phyloP scores from a whole-genome alignment of 495 filamentous ascomycete species.

The Lasiosphaeria ovina region DNA sequence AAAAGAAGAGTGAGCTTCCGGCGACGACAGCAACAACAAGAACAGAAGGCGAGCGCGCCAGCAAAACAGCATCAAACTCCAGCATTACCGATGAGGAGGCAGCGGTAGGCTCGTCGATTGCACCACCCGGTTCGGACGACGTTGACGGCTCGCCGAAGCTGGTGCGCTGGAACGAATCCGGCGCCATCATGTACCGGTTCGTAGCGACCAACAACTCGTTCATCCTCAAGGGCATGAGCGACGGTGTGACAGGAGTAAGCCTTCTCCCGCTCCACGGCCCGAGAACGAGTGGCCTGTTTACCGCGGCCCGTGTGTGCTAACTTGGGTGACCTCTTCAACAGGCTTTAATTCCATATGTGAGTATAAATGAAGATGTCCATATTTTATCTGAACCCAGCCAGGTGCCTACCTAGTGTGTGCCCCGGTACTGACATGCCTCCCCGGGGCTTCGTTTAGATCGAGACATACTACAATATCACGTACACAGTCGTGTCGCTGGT shows the following conservation, averaged over 20 bases:
- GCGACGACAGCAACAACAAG: too few species aligned
- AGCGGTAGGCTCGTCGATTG: background rate
- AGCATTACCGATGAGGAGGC: background rate
- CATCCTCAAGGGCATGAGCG: constrained; percentile 76
- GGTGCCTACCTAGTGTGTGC: background rate
- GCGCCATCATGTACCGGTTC: constrained; percentile 62
- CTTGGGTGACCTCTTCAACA: background rate
- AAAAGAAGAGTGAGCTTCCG: too few species aligned
- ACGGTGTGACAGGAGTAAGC: constrained; percentile 75
- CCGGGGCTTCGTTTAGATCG: constrained; percentile 38
- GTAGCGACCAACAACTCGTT: constrained; percentile 70
- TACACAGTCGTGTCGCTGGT: constrained; percentile 78
- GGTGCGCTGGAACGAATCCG: constrained; percentile 68
- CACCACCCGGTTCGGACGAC: background rate
- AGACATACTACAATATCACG: constrained; percentile 66
- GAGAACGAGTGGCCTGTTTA: background rate
- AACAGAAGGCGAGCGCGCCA: too few species aligned
- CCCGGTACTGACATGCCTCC: background rate
- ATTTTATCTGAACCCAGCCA: background rate
- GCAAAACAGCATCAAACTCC: too few species aligned
- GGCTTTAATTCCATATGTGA: constrained; percentile 8
- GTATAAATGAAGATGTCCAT: background rate
- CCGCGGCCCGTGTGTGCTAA: background rate
- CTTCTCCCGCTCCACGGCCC: background rate
- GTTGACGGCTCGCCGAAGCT: constrained; percentile 7